A percentile compares a stretch with the other conserved stretches of the same genome.
Evolutionary conservation across 306 rosid species (phyloP).

Genomic region (Acacia melanoxylon): DNA sequence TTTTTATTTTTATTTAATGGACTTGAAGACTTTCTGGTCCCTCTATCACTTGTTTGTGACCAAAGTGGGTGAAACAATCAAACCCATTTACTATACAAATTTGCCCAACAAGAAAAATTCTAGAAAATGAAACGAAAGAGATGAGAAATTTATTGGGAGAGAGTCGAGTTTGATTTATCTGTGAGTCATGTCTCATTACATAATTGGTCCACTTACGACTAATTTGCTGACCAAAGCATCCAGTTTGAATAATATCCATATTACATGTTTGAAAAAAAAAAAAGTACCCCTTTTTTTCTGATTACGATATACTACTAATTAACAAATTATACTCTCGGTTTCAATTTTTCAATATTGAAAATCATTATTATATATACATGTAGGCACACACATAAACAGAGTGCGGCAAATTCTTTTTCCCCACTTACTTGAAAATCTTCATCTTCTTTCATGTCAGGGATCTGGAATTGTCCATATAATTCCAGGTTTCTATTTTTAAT

Average conservation of each 20-base stretch:
- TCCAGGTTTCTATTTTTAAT: background rate
- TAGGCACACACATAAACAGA: background rate
- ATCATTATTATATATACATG: no score
- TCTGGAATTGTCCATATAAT: background rate
- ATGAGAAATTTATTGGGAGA: background rate
- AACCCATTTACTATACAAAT: background rate
- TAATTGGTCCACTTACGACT: slow-evolving; percentile 6
- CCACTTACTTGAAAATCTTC: background rate
- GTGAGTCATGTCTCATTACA: background rate
- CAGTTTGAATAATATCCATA: background rate
- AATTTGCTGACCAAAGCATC: slow-evolving; percentile 4
- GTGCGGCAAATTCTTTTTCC: background rate
- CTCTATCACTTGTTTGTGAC: background rate
- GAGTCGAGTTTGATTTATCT: background rate
- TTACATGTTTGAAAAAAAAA: background rate
- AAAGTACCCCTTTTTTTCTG: background rate
- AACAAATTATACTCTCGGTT: background rate
- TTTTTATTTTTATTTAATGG: background rate
- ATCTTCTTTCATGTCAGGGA: background rate
- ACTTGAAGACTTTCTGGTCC: background rate
- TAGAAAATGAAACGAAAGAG: slow-evolving; percentile 17
- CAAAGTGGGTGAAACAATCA: background rate
- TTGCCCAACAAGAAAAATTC: background rate
- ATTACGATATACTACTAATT: background rate
- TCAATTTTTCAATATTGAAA: background rate